A percentile compares a stretch with the other conserved stretches of the same genome.
phyloP scores from a whole-genome alignment of 192 early-diverging fungal genomes.

The Rhizophlyctis rosea region DNA sequence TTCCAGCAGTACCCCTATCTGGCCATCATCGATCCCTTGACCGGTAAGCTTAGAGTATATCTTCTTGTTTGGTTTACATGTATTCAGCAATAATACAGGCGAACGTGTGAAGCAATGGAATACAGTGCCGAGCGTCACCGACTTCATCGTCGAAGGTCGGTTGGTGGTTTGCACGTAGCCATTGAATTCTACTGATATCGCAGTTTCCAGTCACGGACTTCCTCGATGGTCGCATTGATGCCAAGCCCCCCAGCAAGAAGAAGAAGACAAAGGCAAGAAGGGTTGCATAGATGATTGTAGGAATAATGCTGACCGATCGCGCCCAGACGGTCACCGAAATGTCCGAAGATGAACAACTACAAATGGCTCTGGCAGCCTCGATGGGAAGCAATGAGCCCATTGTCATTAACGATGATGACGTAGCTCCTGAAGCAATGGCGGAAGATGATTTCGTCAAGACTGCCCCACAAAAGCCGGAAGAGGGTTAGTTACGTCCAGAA shows the following conservation, averaged over 20 bases:
- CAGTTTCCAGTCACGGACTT: background rate
- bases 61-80: background rate
- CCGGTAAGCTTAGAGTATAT: conserved; percentile 45
- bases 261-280: background rate
- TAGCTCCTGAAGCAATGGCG: conserved; percentile 18
- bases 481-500: conserved; percentile 13
- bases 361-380: conserved; percentile 78
- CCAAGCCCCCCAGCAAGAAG: background rate
- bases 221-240: background rate
- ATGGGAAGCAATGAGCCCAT: conserved; percentile 27
- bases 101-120: conserved; percentile 78
- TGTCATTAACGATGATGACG: conserved; percentile 5
- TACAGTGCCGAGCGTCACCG: conserved; percentile 48
- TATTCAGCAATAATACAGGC: conserved; percentile 32
- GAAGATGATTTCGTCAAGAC: conserved; percentile 19
- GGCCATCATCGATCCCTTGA: conserved; percentile 84
- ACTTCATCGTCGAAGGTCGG: conserved; percentile 71
- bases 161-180: too few relatives aligned
- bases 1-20: conserved; percentile 74
- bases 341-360: conserved; percentile 88
- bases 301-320: background rate
- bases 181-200: too few relatives aligned
- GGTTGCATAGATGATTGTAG: background rate
- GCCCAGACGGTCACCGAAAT: conserved; percentile 59
- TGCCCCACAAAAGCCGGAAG: background rate